Evolutionary conservation across 768 basidiomycete genomes (phyloP).

Genomic region (Mycena filopes): DNA sequence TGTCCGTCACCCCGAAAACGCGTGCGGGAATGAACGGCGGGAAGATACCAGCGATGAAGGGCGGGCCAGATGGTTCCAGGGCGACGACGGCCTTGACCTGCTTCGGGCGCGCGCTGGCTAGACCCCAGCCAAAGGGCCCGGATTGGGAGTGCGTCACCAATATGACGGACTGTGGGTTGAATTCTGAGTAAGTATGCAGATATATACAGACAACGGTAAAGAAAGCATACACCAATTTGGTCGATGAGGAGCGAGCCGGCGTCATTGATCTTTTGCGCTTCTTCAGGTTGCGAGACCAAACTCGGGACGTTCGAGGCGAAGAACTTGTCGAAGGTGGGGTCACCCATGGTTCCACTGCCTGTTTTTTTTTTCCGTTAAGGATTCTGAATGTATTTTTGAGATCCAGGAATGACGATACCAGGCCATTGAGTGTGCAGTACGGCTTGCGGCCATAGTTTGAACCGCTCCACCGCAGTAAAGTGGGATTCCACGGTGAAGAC

Average conservation of each 20-base stretch:
- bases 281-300: slow-evolving; percentile 35
- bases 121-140: slow-evolving; percentile 48
- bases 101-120: slow-evolving; percentile 47
- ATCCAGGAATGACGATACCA: background rate
- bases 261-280: slow-evolving; percentile 41
- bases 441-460: slow-evolving; percentile 50
- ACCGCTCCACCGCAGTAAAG: slow-evolving; percentile 46
- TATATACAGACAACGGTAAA: no score
- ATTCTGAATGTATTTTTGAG: background rate
- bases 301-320: slow-evolving; percentile 43
- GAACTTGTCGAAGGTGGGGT: slow-evolving; percentile 45
- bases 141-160: slow-evolving; percentile 52
- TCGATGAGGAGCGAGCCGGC: slow-evolving; percentile 47
- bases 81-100: slow-evolving; percentile 49
- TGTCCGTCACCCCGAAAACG: slow-evolving; percentile 47
- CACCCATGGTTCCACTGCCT: slow-evolving; percentile 43
- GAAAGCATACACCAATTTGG: slow-evolving; percentile 48
- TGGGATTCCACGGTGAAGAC: slow-evolving; percentile 40
- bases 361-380: background rate
- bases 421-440: slow-evolving; percentile 27
- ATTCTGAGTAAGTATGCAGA: no score
- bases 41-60: slow-evolving; percentile 44
- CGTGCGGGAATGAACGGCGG: slow-evolving; percentile 42
- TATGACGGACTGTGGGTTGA: slow-evolving; percentile 46
- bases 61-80: slow-evolving; percentile 50